Conservation (phyloP, 371 early-diverging fungal species). For the Homolaphlyctis polyrhiza region DNA sequence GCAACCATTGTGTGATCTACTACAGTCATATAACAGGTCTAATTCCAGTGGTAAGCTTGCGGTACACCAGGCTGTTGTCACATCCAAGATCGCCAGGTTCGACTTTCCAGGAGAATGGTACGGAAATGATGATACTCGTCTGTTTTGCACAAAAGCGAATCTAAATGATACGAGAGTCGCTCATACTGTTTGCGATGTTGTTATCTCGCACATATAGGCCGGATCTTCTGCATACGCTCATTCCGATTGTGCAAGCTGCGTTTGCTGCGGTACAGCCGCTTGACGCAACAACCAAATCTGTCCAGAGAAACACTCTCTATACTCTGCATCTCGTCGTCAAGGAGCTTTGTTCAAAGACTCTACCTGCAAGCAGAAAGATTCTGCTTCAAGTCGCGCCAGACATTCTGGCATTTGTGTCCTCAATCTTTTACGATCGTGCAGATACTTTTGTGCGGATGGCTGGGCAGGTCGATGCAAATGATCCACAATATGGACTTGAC, state of each 20-base stretch:
- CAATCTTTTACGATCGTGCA: constrained; percentile 17
- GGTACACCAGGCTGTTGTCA: constrained; percentile 44
- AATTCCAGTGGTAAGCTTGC: too few relatives aligned
- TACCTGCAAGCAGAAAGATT: constrained; percentile 61
- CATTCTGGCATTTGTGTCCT: constrained; percentile 21
- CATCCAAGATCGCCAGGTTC: constrained; percentile 69
- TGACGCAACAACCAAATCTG: constrained; percentile 15
- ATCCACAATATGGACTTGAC: neutral
- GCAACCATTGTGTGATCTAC: too few relatives aligned
- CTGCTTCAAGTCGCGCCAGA: constrained; percentile 42
- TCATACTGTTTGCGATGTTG: too few relatives aligned
- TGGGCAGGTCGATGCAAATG: constrained; percentile 3
- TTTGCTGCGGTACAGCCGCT: constrained; percentile 12
- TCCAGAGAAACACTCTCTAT: constrained; percentile 69
- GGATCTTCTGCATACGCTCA: constrained; percentile 56
- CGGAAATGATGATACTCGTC: neutral
- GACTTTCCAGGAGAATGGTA: constrained; percentile 83
- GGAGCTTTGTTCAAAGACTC: constrained; percentile 68
- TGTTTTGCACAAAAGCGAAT: neutral
- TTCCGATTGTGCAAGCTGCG: constrained; percentile 57
- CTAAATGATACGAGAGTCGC: too few relatives aligned
- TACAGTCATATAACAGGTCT: too few relatives aligned
- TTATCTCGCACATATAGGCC: constrained; percentile 51
- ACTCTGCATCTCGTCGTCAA: constrained; percentile 74
- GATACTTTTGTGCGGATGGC: constrained; percentile 6